Percentiles rank a stretch among this genome's conserved stretches.
phyloP scores from a whole-genome alignment of 306 rosid genomes.

The Prosopis cineraria region DNA sequence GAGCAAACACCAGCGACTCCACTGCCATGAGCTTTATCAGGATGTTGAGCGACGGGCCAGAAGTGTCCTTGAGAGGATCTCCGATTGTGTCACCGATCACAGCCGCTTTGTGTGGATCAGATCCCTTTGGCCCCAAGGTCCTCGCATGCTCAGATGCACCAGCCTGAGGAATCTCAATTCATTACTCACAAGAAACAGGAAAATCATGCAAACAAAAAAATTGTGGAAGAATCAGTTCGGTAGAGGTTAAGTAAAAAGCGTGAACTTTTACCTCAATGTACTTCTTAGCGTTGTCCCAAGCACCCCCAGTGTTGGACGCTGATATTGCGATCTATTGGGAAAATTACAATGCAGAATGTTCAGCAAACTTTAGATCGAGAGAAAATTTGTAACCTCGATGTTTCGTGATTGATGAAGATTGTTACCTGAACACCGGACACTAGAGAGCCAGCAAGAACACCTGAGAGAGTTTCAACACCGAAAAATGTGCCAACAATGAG shows the following conservation, averaged over 20 bases:
- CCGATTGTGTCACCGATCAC: slow-evolving; percentile 86
- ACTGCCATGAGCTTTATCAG: slow-evolving; percentile 82
- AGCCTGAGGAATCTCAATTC: slow-evolving; percentile 42
- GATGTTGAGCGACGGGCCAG: slow-evolving; percentile 78
- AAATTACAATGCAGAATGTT: slow-evolving; percentile 10
- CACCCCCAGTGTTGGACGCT: slow-evolving; percentile 77
- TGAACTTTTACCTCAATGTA: slow-evolving; percentile 56
- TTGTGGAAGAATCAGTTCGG: background rate
- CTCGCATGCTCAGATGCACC: slow-evolving; percentile 79
- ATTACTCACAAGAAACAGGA: background rate
- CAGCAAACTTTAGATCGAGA: slow-evolving; percentile 1
- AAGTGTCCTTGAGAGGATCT: slow-evolving; percentile 76
- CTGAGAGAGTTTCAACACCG: slow-evolving; percentile 77
- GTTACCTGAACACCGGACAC: slow-evolving; percentile 86
- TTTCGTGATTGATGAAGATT: background rate
- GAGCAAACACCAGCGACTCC: slow-evolving; percentile 46
- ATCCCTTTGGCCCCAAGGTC: slow-evolving; percentile 69
- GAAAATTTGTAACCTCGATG: background rate
- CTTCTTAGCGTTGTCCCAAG: slow-evolving; percentile 85
- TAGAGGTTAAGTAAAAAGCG: background rate
- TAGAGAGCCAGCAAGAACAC: slow-evolving; percentile 78
- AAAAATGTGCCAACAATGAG: slow-evolving; percentile 73
- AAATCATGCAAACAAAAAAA: background rate
- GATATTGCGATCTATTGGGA: slow-evolving; percentile 58
- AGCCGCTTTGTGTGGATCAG: slow-evolving; percentile 82